Base-by-base conservation (phyloP, 345 rosid species). In the Pistacia atlantica region DNA sequence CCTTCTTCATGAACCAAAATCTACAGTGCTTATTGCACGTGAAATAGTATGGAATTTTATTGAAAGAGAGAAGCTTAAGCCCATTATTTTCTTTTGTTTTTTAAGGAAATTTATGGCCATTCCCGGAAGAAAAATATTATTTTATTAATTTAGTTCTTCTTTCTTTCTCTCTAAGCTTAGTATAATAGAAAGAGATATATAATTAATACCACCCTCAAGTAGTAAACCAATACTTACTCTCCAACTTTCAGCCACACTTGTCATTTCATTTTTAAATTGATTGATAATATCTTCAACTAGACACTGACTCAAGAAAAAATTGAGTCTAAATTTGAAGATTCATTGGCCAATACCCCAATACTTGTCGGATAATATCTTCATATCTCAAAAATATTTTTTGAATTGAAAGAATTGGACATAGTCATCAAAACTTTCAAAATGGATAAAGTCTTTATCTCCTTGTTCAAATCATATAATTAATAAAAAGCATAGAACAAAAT, bases 21-120 rank as follows among this genome's bases (percentile, higher is more conserved):
- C 77, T 78, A 85, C 85, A 83, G 88, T 22, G 55, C 42, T 48
- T 20, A 35, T 46, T 82, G 83, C 89, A 84, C 85, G 89, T 86
- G 87, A 88, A 82, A 75, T 79, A 76, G 80, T 72, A 56, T 72
- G 73, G 35, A 45, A 61, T 76, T 42, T 72, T 66, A 65, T 51
- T 48, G 72, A 37, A 52, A 37, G 42, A 16, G 28, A 38, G 70
- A 28, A 14, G 16, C 49, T 46, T 35, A 60, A 67, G 61, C 48
- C 72, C n/a, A 46, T 57, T 61, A n/a, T 68, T 18, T 46, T 35
- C 2, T 66, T 63, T 63, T 66, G 5, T 5, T 72, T 58, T n/a
- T 42, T 6, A 2, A 11, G 7, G 9, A 42, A 12, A 38, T 54
- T 18, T 8, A 5, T 42, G 45, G 45, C 73, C 49, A 61, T 25